Conservation (phyloP, 176 grass and related monocot genomes). For the Raddia guianensis region DNA sequence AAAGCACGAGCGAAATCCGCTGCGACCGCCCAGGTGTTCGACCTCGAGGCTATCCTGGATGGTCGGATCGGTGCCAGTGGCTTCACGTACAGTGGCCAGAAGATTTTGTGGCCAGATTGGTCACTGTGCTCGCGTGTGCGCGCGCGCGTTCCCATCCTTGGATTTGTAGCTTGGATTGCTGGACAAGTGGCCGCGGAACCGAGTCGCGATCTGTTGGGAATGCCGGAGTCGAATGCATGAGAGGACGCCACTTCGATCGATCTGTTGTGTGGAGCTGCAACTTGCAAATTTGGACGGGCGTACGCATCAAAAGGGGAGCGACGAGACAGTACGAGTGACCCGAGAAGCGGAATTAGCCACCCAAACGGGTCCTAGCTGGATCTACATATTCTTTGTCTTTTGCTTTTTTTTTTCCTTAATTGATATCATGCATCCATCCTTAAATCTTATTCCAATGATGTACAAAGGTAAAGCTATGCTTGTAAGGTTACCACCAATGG, state of each 20-base stretch:
- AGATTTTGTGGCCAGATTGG: neutral
- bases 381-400: no score
- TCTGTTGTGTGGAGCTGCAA: neutral
- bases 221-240: neutral
- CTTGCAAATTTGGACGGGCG: neutral
- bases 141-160: neutral
- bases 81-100: neutral
- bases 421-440: no score
- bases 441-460: no score
- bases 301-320: neutral
- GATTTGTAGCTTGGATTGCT: neutral
- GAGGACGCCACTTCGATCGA: neutral
- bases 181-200: neutral
- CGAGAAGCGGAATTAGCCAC: neutral
- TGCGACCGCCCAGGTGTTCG: slow-evolving; percentile 40
- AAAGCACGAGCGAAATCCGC: neutral
- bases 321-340: neutral
- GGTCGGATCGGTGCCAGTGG: neutral
- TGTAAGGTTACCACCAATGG: no score
- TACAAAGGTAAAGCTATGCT: no score
- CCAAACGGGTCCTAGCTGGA: neutral
- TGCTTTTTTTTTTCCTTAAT: no score
- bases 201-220: neutral
- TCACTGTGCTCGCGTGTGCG: neutral
- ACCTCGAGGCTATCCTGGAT: no score